Evolutionary conservation across 106 monocot genomes (phyloP).

Genomic region (Allium cepa): DNA sequence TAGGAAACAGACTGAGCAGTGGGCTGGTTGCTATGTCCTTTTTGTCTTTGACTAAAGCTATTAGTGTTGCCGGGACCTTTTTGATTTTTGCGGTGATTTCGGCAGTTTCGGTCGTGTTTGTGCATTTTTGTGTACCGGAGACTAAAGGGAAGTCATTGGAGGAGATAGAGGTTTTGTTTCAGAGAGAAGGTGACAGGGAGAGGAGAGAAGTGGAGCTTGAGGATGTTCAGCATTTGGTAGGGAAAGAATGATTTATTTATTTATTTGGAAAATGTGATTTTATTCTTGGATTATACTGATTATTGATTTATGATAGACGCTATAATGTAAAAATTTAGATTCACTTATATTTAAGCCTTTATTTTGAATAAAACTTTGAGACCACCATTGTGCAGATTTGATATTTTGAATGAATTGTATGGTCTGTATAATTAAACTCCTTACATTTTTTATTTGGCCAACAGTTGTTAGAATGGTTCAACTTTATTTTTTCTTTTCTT

Average conservation of each 20-base stretch:
- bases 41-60: constrained; percentile 48
- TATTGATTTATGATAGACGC: neutral
- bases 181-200: constrained; percentile 27
- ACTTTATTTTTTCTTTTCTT: too few relatives aligned
- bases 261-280: too few relatives aligned
- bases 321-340: too few relatives aligned
- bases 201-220: constrained; percentile 61
- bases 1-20: constrained; percentile 72
- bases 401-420: too few relatives aligned
- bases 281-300: neutral
- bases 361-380: too few relatives aligned
- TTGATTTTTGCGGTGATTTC: constrained; percentile 52
- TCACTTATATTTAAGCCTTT: too few relatives aligned
- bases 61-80: constrained; percentile 74
- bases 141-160: constrained; percentile 91
- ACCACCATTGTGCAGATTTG: too few relatives aligned
- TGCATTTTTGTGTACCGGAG: constrained; percentile 63
- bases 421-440: too few relatives aligned
- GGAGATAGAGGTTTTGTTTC: constrained; percentile 72
- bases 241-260: constrained; percentile 1
- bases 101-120: constrained; percentile 62
- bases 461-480: too few relatives aligned
- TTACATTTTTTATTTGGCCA: too few relatives aligned
- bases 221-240: constrained; percentile 58
- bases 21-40: constrained; percentile 89